These are phyloP conservation scores for Zygotorulaspora danielsina DNA, from an alignment of 805 yeast genomes.

Conservation along the genomic window DNA sequence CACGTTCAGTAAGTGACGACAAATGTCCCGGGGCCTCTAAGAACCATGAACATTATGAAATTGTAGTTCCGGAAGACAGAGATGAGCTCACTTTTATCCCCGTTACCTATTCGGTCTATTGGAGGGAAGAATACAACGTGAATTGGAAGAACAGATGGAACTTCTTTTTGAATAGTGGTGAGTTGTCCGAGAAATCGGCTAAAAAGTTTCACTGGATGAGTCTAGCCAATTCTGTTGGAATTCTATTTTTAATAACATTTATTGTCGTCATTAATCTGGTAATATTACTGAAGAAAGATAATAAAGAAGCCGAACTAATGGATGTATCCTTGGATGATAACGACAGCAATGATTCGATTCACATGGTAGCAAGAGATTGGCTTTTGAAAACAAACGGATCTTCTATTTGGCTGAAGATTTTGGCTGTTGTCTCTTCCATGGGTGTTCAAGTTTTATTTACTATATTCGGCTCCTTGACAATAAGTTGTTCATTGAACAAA, in stretches of 20 bases:
- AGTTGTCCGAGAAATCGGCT: slow-evolving; percentile 34
- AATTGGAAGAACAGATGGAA: slow-evolving; percentile 72
- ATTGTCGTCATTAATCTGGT: slow-evolving; percentile 56
- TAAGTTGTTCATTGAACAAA: slow-evolving; percentile 55
- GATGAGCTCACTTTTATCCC: slow-evolving; percentile 49
- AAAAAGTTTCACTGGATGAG: slow-evolving; percentile 74
- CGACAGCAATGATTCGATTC: slow-evolving; percentile 26
- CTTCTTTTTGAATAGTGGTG: slow-evolving; percentile 58
- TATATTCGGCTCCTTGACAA: slow-evolving; percentile 53
- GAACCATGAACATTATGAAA: slow-evolving; percentile 51
- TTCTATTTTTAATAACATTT: slow-evolving; percentile 56
- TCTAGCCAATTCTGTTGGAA: slow-evolving; percentile 62
- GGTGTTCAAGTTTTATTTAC: slow-evolving; percentile 73
- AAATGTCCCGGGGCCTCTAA: slow-evolving; percentile 73
- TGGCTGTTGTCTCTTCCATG: slow-evolving; percentile 60
- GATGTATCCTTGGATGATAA: slow-evolving; percentile 19
- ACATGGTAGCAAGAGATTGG: slow-evolving; percentile 49
- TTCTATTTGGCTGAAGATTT: slow-evolving; percentile 27
- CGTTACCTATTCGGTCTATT: slow-evolving; percentile 79
- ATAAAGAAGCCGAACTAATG: slow-evolving; percentile 22
- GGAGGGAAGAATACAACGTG: slow-evolving; percentile 74
- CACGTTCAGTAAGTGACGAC: slow-evolving; percentile 65
- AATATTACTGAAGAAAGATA: slow-evolving; percentile 33
- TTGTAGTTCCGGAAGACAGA: slow-evolving; percentile 41
- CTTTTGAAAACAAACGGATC: slow-evolving; percentile 42